phyloP scores from a whole-genome alignment of 2,329 filamentous ascomycete species.

The Rugonectria rugulosa region DNA sequence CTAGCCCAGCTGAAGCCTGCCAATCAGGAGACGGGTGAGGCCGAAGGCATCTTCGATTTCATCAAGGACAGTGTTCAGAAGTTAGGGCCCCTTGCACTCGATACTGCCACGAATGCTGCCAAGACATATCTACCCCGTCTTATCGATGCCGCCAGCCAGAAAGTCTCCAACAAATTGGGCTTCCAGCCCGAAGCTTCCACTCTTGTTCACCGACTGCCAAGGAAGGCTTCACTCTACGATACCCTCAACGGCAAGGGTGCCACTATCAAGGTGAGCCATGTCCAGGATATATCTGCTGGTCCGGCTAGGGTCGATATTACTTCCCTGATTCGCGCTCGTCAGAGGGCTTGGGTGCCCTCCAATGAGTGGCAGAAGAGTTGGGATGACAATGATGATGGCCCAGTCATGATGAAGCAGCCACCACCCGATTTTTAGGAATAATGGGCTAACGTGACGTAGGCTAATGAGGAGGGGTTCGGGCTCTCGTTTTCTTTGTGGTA shows the following conservation, averaged over 20 bases:
- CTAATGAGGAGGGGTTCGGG: no score
- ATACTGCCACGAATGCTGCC: slow-evolving; percentile 15
- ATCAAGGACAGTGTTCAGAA: slow-evolving; percentile 22
- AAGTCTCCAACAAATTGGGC: slow-evolving; percentile 2
- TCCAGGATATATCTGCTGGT: not conserved
- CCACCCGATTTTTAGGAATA: slow-evolving; percentile 20
- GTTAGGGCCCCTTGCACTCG: slow-evolving; percentile 7
- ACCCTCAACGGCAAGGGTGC: slow-evolving; percentile 3
- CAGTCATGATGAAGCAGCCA: slow-evolving; percentile 16
- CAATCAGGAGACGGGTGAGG: not conserved
- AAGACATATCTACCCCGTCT: slow-evolving; percentile 24
- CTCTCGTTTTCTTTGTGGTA: no score
- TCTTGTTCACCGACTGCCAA: not conserved
- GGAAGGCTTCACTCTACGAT: slow-evolving; percentile 16
- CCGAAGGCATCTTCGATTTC: slow-evolving; percentile 25
- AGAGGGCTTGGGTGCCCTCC: slow-evolving; percentile 16
- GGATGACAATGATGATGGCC: slow-evolving; percentile 25
- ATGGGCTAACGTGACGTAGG: no score
- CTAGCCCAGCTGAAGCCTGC: slow-evolving; percentile 14
- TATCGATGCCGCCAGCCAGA: not conserved
- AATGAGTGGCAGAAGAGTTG: slow-evolving; percentile 22
- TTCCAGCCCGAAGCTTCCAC: slow-evolving; percentile 4
- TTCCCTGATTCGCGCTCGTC: slow-evolving; percentile 7
- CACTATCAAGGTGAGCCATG: slow-evolving; percentile 18
- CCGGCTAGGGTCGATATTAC: slow-evolving; percentile 10